These are phyloP conservation scores for Cladosporium sp. DNA, from an alignment of 2,329 filamentous ascomycete species.

Conservation along the genomic window DNA sequence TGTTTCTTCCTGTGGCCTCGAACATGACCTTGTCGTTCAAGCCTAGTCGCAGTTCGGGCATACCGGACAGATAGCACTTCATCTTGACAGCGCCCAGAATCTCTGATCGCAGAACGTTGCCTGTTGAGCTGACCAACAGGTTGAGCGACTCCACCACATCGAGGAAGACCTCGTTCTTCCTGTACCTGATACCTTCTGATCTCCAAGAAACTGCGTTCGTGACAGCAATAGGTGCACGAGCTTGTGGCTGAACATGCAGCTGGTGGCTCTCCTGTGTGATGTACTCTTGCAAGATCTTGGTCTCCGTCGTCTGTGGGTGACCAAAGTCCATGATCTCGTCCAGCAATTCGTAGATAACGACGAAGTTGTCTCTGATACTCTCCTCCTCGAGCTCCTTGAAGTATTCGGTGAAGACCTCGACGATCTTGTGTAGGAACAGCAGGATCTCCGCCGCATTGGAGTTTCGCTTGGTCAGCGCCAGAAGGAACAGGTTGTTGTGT, in stretches of 20 bases:
- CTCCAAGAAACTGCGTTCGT: slow-evolving; percentile 98
- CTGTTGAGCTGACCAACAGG: slow-evolving; percentile 87
- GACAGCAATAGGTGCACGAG: slow-evolving; percentile 92
- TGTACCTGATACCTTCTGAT: slow-evolving; percentile 95
- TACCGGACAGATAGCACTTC: slow-evolving; percentile 98
- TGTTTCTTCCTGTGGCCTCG: slow-evolving; percentile 91
- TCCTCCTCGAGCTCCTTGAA: slow-evolving; percentile 99
- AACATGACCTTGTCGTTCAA: slow-evolving; percentile 99
- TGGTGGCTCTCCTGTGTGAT: slow-evolving; percentile 99
- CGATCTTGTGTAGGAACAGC: slow-evolving; percentile 95
- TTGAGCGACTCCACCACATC: slow-evolving; percentile 97
- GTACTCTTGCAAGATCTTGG: slow-evolving; percentile 93
- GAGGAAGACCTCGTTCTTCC: slow-evolving; percentile 99
- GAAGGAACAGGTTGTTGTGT: slow-evolving; percentile 98
- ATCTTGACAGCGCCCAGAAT: slow-evolving; percentile 98
- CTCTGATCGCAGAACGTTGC: slow-evolving; percentile 93
- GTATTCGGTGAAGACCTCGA: slow-evolving; percentile 99
- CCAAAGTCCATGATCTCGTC: slow-evolving; percentile 99
- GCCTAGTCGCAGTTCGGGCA: slow-evolving; percentile 92
- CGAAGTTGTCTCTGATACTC: slow-evolving; percentile 98
- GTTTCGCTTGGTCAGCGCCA: slow-evolving; percentile 97
- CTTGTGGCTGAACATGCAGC: slow-evolving; percentile 77
- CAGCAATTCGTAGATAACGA: slow-evolving; percentile 96
- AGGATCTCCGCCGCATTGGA: slow-evolving; percentile 98
- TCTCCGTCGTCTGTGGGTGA: slow-evolving; percentile 97